These are phyloP conservation scores for Elongisporangium prolatum DNA, from an alignment of 352 stramenopile genomes.

Conservation along the genomic window DNA sequence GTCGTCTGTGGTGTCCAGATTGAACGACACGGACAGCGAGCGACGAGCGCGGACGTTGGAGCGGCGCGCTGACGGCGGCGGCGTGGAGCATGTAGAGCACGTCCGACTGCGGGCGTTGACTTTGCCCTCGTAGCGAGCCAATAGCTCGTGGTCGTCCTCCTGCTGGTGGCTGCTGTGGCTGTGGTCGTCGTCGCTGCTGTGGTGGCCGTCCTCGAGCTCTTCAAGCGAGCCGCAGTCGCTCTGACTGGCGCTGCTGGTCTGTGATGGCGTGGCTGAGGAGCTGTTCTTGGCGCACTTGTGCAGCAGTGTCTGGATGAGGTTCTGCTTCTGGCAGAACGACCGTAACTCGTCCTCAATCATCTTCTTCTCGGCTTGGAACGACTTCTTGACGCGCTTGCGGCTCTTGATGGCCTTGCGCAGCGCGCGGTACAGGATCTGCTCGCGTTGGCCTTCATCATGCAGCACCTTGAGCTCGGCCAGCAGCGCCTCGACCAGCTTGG, in stretches of 20 bases:
- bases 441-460: conserved; percentile 39
- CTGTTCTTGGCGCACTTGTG: conserved; percentile 34
- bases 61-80: conserved; percentile 1
- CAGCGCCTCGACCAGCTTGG: conserved; percentile 40
- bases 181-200: conserved; percentile 18
- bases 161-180: conserved; percentile 15
- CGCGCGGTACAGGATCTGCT: conserved; percentile 37
- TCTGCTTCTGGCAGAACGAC: conserved; percentile 48
- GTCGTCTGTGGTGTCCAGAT: neutral
- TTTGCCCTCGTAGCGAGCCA: neutral
- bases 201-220: neutral
- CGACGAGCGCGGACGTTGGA: conserved; percentile 2
- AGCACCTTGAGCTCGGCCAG: conserved; percentile 41
- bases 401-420: conserved; percentile 37
- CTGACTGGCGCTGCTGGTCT: conserved; percentile 30
- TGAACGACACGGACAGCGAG: conserved; percentile 2
- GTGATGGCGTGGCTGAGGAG: conserved; percentile 15
- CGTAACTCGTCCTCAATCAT: conserved; percentile 37
- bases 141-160: neutral
- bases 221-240: conserved; percentile 27
- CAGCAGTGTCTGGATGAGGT: conserved; percentile 55
- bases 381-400: conserved; percentile 26
- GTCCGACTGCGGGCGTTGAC: conserved; percentile 5
- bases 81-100: conserved; percentile 5
- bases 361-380: conserved; percentile 28